These are phyloP conservation scores for Lichtheimia ornata DNA, from an alignment of 371 early-diverging fungal species.

Conservation along the genomic window DNA sequence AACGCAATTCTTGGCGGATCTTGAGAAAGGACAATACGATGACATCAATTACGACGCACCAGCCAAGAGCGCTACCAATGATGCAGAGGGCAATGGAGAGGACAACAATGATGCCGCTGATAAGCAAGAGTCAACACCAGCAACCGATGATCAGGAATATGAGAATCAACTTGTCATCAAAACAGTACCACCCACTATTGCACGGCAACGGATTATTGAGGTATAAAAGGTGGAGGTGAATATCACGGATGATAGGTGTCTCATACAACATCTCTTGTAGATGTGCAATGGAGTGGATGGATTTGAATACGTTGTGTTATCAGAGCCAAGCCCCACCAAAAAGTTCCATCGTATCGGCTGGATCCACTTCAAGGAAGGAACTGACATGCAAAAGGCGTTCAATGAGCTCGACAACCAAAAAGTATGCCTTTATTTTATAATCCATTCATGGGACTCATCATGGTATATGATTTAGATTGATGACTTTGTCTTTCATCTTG, in stretches of 20 bases:
- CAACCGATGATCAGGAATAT: constrained; percentile 23
- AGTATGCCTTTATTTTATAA: neutral
- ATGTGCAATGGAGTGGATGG: constrained; percentile 72
- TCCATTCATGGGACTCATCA: neutral
- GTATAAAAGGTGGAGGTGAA: constrained; percentile 31
- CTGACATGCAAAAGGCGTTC: constrained; percentile 75
- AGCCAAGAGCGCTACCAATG: constrained; percentile 21
- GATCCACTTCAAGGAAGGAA: constrained; percentile 85
- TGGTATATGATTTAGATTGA: constrained; percentile 52
- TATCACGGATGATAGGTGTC: no score
- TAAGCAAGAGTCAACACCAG: constrained; percentile 15
- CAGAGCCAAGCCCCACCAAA: constrained; percentile 85
- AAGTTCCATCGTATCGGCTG: constrained; percentile 91
- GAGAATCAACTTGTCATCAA: constrained; percentile 77
- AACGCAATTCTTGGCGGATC: constrained; percentile 59
- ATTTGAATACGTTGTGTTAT: constrained; percentile 81
- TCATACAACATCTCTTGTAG: constrained; percentile 32
- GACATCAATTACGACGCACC: constrained; percentile 58
- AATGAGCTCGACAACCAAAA: constrained; percentile 62
- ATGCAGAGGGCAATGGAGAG: constrained; percentile 22
- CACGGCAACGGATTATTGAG: constrained; percentile 73
- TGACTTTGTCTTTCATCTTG: constrained; percentile 76
- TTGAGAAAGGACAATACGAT: constrained; percentile 78
- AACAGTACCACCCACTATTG: constrained; percentile 77
- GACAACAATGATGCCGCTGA: constrained; percentile 12